Conservation (phyloP, 2,329 filamentous ascomycete species). For the Sarocladium oryzae region DNA sequence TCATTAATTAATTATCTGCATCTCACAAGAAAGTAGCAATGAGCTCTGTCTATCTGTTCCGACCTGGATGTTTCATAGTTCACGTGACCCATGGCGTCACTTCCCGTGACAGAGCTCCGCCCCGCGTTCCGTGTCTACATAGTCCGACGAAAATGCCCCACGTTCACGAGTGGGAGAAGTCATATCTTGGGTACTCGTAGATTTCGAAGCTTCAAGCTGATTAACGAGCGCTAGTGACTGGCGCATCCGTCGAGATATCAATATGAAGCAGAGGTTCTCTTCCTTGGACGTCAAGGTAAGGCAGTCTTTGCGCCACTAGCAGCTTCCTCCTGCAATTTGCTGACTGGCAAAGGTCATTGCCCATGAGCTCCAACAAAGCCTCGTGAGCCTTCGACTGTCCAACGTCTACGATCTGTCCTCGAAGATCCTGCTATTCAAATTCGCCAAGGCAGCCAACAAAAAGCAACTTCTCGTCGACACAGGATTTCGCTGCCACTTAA, state of each 20-base stretch:
- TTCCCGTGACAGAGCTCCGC: conserved; percentile 1
- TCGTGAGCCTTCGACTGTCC: conserved; percentile 73
- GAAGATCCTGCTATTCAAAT: conserved; percentile 92
- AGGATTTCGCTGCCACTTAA: conserved; percentile 92
- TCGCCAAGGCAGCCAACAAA: conserved; percentile 81
- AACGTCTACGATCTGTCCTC: conserved; percentile 97
- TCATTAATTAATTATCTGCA: too few species aligned
- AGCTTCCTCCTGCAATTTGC: not conserved
- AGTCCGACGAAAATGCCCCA: conserved; percentile 1
- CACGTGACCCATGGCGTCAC: conserved; percentile 9
- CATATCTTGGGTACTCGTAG: not conserved
- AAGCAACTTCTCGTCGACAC: conserved; percentile 90
- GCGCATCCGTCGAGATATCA: conserved; percentile 15
- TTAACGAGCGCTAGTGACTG: not conserved
- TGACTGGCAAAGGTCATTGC: conserved; percentile 66
- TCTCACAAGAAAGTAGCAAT: too few species aligned
- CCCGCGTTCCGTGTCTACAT: conserved; percentile 1
- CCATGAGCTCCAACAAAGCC: conserved; percentile 75
- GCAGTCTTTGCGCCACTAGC: not conserved
- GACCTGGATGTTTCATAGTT: too few species aligned
- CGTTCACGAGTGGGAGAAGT: not conserved
- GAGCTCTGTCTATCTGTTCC: too few species aligned
- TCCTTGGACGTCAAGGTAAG: conserved; percentile 70
- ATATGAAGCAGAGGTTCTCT: conserved; percentile 74
- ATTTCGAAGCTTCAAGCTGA: not conserved